Conservation (phyloP, 345 rosid genomes). For the Eutrema yunnanense region DNA sequence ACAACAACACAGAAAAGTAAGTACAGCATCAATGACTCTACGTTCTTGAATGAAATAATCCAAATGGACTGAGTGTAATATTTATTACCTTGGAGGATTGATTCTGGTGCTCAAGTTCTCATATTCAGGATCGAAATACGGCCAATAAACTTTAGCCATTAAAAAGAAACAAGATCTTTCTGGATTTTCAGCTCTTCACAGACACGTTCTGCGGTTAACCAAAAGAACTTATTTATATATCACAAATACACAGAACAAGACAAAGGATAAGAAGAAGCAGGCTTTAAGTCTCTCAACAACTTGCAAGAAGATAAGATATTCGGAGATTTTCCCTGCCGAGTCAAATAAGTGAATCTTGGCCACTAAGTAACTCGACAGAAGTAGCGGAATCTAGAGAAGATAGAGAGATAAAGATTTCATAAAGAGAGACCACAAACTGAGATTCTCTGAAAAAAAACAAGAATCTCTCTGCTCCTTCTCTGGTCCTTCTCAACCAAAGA, state of each 20-base stretch:
- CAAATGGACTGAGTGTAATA: not conserved
- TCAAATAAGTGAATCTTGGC: constrained; percentile 27
- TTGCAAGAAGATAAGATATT: constrained; percentile 28
- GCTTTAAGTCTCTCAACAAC: constrained; percentile 9
- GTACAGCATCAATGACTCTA: not conserved
- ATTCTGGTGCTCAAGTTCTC: constrained; percentile 83
- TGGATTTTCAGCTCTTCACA: not conserved
- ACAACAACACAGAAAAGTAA: not conserved
- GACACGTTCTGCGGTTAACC: constrained; percentile 2
- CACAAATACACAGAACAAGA: not conserved
- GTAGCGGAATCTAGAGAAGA: constrained; percentile 11
- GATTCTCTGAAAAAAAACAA: constrained; percentile 19
- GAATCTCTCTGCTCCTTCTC: not conserved
- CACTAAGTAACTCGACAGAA: constrained; percentile 22
- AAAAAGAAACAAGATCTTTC: constrained; percentile 1
- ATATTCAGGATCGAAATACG: constrained; percentile 93
- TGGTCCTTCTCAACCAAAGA: constrained; percentile 26
- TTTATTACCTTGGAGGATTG: constrained; percentile 79
- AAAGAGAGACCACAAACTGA: constrained; percentile 29
- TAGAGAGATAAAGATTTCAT: constrained; percentile 14
- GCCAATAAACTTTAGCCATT: constrained; percentile 83
- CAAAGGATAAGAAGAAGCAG: not conserved
- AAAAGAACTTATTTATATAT: not conserved
- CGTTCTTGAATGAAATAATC: not conserved
- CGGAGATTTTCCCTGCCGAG: constrained; percentile 2